Base-by-base conservation (phyloP, 2,329 filamentous ascomycete species). In the Onygenales sp. region DNA sequence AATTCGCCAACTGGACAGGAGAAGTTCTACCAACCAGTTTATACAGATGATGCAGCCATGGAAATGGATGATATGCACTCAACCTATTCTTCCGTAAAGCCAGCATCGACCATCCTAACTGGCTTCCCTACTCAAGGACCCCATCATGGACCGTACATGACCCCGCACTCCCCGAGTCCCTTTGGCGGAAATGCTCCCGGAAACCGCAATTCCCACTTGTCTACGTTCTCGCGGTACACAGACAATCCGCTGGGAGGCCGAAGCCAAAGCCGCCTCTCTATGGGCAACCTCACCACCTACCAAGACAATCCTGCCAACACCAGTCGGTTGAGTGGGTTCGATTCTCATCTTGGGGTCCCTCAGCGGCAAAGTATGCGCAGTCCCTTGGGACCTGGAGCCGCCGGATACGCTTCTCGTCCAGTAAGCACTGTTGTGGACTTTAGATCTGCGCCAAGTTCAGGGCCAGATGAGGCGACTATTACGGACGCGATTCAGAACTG, bases 51-150 rank as follows among this genome's bases (percentile, higher is more conserved):
- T 58, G 75, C 72, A n/a, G 95, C 90, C 64, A 67, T 74, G 67
- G 93, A 98, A 72, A 91, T 97, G 86, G 94, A 98, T 67, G 93
- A 98, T 69, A 95, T 97, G 79, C 91, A 89, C 68, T 95, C 90
- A 0, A 85, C 94, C 55, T 97, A 97, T 76, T 96, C 91, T 4
- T 95, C 90, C 0, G 88, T 91, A 56, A 85, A 92, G 79, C 76
- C 91, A 69, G 79, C 89, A 4, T 86, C 89, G 6, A 96, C 91
- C 2, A 85, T 97, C 58, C 78, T 95, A 55, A 89, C 88, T 11
- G 90, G 89, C 52, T 88, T 95, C 73, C 86, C 82, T 42, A 79
- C 81, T 51, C 83, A 84, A 45, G 70, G 68, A 17, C 83, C 82
- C 57, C 70, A 68, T 57, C 63, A 58, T 57, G 70, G 62, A 58